These are phyloP conservation scores for Phytophthora melonis DNA, from an alignment of 352 stramenopile genomes.

Conservation along the genomic window DNA sequence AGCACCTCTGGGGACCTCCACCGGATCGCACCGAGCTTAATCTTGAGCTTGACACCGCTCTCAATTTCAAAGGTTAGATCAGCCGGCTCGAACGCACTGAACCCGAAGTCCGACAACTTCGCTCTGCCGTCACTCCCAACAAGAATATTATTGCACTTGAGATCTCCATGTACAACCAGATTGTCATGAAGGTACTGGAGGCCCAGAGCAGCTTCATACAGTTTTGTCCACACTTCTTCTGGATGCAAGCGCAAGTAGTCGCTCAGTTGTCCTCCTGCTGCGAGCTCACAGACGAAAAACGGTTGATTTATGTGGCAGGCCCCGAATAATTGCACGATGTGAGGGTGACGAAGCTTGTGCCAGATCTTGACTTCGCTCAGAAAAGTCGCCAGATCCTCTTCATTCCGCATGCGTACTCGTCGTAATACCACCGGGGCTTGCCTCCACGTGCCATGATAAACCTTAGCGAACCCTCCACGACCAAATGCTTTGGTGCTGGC, in stretches of 20 bases:
- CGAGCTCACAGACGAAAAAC: slow-evolving; percentile 24
- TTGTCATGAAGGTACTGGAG: slow-evolving; percentile 17
- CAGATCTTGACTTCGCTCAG: slow-evolving; percentile 14
- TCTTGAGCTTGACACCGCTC: not conserved
- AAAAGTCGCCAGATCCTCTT: not conserved
- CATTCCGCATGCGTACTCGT: slow-evolving; percentile 8
- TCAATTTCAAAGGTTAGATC: not conserved
- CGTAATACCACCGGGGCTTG: slow-evolving; percentile 29
- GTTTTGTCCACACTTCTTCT: slow-evolving; percentile 9
- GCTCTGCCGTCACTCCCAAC: slow-evolving; percentile 2
- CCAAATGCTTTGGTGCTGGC: slow-evolving; percentile 19
- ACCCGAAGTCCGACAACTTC: not conserved
- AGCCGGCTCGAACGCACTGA: not conserved
- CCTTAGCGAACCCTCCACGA: slow-evolving; percentile 21
- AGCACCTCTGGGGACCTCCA: slow-evolving; percentile 29
- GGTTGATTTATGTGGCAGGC: slow-evolving; percentile 8
- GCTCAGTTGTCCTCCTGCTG: slow-evolving; percentile 6
- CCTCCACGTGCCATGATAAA: slow-evolving; percentile 31
- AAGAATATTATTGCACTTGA: slow-evolving; percentile 8
- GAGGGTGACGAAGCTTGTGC: slow-evolving; percentile 9
- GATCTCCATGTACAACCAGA: slow-evolving; percentile 3
- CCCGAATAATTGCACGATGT: slow-evolving; percentile 17
- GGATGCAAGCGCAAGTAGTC: slow-evolving; percentile 10
- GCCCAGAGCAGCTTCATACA: slow-evolving; percentile 15
- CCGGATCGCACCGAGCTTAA: not conserved